A percentile compares a stretch with the other conserved stretches of the same genome.
Evolutionary conservation across 768 basidiomycete genomes (phyloP).

Genomic region (Clavulina sp.): DNA sequence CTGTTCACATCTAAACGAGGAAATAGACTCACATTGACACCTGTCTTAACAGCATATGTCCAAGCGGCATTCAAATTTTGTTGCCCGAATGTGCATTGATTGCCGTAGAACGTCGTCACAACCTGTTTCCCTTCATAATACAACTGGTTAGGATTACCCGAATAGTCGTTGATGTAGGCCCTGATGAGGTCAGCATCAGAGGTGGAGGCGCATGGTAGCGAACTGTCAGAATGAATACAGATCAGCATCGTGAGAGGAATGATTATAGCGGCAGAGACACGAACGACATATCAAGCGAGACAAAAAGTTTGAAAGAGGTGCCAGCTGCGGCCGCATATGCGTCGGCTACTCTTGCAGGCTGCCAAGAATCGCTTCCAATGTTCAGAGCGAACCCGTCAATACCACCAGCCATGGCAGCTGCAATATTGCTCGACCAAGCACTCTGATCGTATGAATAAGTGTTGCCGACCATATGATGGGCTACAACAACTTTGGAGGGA

Average conservation of each 20-base stretch:
- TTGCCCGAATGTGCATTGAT: slow-evolving; percentile 50
- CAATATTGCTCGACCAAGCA: slow-evolving; percentile 9
- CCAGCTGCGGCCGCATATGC: slow-evolving; percentile 20
- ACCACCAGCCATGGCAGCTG: slow-evolving; percentile 7
- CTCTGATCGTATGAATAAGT: slow-evolving; percentile 8
- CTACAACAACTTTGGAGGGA: slow-evolving; percentile 2
- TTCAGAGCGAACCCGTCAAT: slow-evolving; percentile 25
- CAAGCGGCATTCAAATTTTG: slow-evolving; percentile 34
- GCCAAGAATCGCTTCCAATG: slow-evolving; percentile 23
- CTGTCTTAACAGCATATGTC: slow-evolving; percentile 32
- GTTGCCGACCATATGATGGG: slow-evolving; percentile 11
- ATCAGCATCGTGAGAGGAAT: too few relatives aligned
- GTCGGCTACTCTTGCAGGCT: slow-evolving; percentile 16
- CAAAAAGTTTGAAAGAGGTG: slow-evolving; percentile 21
- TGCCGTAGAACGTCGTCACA: slow-evolving; percentile 57
- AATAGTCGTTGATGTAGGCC: slow-evolving; percentile 35
- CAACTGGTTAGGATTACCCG: slow-evolving; percentile 42
- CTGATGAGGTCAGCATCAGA: slow-evolving; percentile 34
- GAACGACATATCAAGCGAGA: slow-evolving; percentile 21
- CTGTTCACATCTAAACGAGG: slow-evolving; percentile 16
- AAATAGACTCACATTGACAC: slow-evolving; percentile 5
- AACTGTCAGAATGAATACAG: slow-evolving; percentile 12
- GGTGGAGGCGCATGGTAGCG: slow-evolving; percentile 33
- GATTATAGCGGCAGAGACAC: too few relatives aligned
- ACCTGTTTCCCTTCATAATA: slow-evolving; percentile 36